Evolutionary conservation across 495 filamentous ascomycete species (phyloP).

Genomic region (Podospora bellae-mahoneyi): DNA sequence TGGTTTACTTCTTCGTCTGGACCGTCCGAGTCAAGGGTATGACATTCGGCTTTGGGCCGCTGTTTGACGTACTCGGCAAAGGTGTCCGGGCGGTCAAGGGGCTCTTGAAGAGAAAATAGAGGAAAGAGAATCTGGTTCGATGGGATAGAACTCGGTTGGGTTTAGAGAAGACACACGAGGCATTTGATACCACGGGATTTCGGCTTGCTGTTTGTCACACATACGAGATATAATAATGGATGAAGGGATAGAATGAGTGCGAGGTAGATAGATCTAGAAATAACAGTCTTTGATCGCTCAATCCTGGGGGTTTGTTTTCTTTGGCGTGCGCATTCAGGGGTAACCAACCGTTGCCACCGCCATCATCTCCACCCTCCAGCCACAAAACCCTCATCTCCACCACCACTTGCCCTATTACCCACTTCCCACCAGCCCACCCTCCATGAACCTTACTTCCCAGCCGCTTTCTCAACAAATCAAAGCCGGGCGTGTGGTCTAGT

Average conservation of each 20-base stretch:
- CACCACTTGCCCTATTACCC: background rate
- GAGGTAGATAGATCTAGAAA: background rate
- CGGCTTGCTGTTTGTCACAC: background rate
- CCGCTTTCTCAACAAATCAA: background rate
- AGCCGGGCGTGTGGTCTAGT: constrained; percentile 5
- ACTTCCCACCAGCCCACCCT: background rate
- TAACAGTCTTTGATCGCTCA: background rate
- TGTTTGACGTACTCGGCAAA: constrained; percentile 15
- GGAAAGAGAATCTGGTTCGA: background rate
- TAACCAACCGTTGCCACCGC: background rate
- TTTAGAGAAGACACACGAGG: background rate
- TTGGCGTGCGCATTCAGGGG: background rate
- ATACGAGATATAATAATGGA: background rate
- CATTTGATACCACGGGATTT: background rate
- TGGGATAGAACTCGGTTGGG: background rate
- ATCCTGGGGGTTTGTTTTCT: background rate
- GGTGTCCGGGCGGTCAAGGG: constrained; percentile 19
- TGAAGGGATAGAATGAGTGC: background rate
- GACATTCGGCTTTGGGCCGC: constrained; percentile 63
- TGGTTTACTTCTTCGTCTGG: constrained; percentile 86
- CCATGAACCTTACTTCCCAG: background rate
- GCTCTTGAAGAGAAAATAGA: constrained; percentile 12
- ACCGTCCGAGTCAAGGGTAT: constrained; percentile 68
- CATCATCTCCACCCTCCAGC: background rate
- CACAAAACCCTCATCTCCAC: constrained; percentile 3